Evolutionary conservation across 768 basidiomycete species (phyloP).

Genomic region (Collybia sordida): DNA sequence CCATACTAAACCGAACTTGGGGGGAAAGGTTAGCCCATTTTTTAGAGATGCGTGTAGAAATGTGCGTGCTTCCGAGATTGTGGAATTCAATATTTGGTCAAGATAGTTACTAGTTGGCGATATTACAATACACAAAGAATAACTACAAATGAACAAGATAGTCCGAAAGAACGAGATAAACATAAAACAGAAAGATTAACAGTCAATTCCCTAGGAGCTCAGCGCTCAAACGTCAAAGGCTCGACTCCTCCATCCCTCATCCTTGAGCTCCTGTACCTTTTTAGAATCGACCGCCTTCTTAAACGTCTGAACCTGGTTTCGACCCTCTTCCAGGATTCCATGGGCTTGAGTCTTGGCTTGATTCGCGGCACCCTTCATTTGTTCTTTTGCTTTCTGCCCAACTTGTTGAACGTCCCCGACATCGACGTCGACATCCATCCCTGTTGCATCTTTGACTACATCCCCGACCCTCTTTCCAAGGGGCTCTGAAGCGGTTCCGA

Average conservation of each 20-base stretch:
- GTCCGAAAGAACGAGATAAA: no score
- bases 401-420: constrained; percentile 15
- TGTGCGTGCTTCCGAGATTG: no score
- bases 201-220: not conserved
- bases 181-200: no score
- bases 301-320: constrained; percentile 39
- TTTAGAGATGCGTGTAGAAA: no score
- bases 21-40: no score
- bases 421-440: constrained; percentile 21
- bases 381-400: constrained; percentile 19
- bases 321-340: constrained; percentile 29
- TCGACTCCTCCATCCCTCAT: constrained; percentile 46
- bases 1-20: no score
- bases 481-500: constrained; percentile 50
- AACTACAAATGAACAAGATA: no score
- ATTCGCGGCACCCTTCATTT: constrained; percentile 20
- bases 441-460: constrained; percentile 26
- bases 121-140: no score
- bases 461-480: constrained; percentile 35
- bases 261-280: constrained; percentile 32
- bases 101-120: no score
- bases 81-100: no score
- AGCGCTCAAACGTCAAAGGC: constrained; percentile 40
- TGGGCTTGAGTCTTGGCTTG: constrained; percentile 23
- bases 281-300: constrained; percentile 43